Conservation (phyloP, 2,329 filamentous ascomycete genomes). For the Paracorniculantispora psalliotae region DNA sequence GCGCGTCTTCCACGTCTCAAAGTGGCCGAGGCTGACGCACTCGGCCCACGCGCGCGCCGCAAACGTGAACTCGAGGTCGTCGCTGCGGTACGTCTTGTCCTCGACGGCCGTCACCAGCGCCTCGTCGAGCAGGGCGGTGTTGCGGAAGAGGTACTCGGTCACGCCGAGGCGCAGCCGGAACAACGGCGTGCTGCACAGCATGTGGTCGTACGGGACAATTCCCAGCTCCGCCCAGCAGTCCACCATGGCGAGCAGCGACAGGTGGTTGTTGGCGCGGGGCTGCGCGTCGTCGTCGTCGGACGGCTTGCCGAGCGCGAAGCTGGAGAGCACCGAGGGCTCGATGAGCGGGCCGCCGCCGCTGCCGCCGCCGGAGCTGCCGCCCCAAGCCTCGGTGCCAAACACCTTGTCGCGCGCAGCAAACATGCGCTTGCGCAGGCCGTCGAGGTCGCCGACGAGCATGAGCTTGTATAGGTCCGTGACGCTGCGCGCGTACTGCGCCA, state of each 20-base stretch:
- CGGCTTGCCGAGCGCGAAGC: conserved; percentile 75
- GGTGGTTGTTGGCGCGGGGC: conserved; percentile 79
- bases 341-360: conserved; percentile 54
- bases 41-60: conserved; percentile 94
- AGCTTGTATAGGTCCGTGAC: conserved; percentile 95
- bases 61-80: conserved; percentile 97
- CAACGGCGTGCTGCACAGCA: conserved; percentile 97
- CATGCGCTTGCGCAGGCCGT: conserved; percentile 70
- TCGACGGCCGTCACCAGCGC: conserved; percentile 80
- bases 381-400: conserved; percentile 61
- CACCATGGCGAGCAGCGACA: conserved; percentile 91
- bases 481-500: conserved; percentile 85
- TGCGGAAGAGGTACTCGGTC: conserved; percentile 93
- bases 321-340: conserved; percentile 79
- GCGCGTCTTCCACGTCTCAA: conserved; percentile 85
- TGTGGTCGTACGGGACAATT: conserved; percentile 97
- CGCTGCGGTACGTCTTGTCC: conserved; percentile 87
- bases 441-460: conserved; percentile 80
- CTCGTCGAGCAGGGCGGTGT: conserved; percentile 73
- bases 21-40: conserved; percentile 84
- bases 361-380: neutral
- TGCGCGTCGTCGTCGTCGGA: conserved; percentile 43
- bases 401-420: conserved; percentile 62
- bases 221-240: conserved; percentile 95
- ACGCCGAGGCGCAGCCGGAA: conserved; percentile 96